These are phyloP conservation scores for Hyphopichia homilentoma DNA, from an alignment of 805 yeast species.

Conservation along the genomic window DNA sequence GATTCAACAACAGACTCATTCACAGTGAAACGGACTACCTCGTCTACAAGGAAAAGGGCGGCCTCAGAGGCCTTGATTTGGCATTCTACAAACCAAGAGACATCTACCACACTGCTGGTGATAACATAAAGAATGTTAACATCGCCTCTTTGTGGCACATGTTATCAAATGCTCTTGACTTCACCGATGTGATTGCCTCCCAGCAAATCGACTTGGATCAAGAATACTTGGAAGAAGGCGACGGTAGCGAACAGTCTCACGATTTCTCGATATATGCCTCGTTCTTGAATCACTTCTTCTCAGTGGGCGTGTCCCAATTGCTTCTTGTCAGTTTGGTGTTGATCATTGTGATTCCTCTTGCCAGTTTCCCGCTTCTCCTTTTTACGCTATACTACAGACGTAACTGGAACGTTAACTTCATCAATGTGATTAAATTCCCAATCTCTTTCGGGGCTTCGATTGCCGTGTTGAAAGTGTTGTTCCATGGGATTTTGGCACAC, in stretches of 20 bases:
- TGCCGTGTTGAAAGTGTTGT: constrained; percentile 21
- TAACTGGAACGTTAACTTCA: constrained; percentile 40
- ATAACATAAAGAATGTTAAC: constrained; percentile 60
- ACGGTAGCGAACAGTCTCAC: constrained; percentile 3
- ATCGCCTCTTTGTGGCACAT: constrained; percentile 79
- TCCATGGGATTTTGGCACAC: constrained; percentile 14
- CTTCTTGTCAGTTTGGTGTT: constrained; percentile 50
- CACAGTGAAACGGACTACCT: constrained; percentile 84
- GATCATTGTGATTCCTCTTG: constrained; percentile 52
- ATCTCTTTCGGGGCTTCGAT: constrained; percentile 47
- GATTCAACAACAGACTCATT: constrained; percentile 68
- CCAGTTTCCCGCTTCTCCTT: constrained; percentile 43
- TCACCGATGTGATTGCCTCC: constrained; percentile 40
- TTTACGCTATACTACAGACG: constrained; percentile 44
- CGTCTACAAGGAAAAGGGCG: constrained; percentile 61
- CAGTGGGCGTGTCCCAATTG: constrained; percentile 50
- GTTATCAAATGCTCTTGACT: constrained; percentile 67
- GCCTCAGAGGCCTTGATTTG: constrained; percentile 77
- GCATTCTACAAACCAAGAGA: constrained; percentile 87
- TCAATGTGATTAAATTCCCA: constrained; percentile 55
- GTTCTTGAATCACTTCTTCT: constrained; percentile 53
- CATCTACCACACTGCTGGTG: constrained; percentile 75
- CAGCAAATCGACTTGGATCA: constrained; percentile 31
- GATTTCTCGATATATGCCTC: constrained; percentile 62
- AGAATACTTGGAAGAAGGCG: constrained; percentile 19